These are phyloP conservation scores for Colletotrichum godetiae DNA, from an alignment of 2,329 filamentous ascomycete genomes.

Conservation along the genomic window DNA sequence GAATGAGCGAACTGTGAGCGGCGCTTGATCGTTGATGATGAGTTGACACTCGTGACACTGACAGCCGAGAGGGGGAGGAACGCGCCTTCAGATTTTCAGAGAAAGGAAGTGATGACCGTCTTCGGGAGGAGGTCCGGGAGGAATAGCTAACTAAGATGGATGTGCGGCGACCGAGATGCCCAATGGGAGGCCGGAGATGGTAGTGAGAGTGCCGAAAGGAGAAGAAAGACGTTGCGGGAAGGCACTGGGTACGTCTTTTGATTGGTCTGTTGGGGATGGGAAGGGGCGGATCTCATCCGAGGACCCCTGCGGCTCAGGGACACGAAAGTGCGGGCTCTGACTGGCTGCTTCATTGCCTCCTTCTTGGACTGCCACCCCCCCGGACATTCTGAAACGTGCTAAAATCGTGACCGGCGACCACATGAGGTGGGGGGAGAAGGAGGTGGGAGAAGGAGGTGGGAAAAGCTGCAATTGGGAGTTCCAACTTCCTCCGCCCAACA, in stretches of 20 bases:
- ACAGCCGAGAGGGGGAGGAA: background rate
- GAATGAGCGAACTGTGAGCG: background rate
- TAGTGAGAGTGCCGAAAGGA: background rate
- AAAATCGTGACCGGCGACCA: constrained; percentile 31
- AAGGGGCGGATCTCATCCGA: constrained; percentile 34
- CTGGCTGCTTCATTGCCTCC: constrained; percentile 24
- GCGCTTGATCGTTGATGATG: background rate
- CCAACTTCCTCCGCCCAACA: background rate
- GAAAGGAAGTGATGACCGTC: constrained; percentile 26
- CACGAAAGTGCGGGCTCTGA: constrained; percentile 1
- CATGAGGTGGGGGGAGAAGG: constrained; percentile 18
- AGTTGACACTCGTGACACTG: background rate
- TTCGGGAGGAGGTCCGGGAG: constrained; percentile 15
- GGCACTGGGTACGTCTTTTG: background rate
- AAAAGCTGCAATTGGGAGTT: background rate
- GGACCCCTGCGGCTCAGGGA: constrained; percentile 14
- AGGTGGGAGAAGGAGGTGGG: background rate
- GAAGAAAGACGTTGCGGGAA: background rate
- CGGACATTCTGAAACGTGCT: constrained; percentile 33
- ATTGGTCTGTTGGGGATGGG: background rate
- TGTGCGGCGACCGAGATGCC: background rate
- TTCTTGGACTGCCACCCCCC: background rate
- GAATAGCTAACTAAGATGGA: constrained; percentile 4
- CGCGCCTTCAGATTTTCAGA: constrained; percentile 4
- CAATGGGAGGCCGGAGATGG: constrained; percentile 6